A percentile compares a stretch with the other conserved stretches of the same genome.
These are phyloP conservation scores for Acanthamoeba royreba DNA, from an alignment of 208 protist genomes.

Conservation along the genomic window DNA sequence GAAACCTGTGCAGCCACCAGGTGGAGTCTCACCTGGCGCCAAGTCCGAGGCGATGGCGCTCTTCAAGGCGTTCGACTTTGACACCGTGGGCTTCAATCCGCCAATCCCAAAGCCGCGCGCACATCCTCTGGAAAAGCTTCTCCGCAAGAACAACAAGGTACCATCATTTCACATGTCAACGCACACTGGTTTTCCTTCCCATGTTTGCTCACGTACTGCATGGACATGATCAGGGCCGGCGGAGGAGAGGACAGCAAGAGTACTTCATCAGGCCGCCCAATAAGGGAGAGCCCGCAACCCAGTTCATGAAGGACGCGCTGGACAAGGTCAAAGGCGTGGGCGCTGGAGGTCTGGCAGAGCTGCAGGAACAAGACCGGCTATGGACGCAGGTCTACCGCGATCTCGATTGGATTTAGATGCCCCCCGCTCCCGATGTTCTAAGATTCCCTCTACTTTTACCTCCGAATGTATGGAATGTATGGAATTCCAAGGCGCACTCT, in stretches of 20 bases:
- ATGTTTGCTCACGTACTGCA: too few species aligned
- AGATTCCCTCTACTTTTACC: too few species aligned
- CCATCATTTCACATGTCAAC: neutral
- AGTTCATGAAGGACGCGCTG: neutral
- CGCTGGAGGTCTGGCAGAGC: neutral
- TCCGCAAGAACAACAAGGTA: constrained; percentile 42
- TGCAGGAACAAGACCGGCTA: neutral
- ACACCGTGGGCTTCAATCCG: constrained; percentile 57
- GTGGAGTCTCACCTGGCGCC: neutral
- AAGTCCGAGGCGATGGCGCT: constrained; percentile 31
- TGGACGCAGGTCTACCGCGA: constrained; percentile 11
- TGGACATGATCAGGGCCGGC: neutral
- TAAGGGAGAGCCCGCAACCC: neutral
- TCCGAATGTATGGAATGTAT: too few species aligned
- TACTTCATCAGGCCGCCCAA: neutral
- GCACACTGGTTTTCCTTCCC: neutral
- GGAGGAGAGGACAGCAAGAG: neutral
- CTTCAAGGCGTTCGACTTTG: constrained; percentile 41
- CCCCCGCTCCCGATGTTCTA: too few species aligned
- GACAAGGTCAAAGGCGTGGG: neutral
- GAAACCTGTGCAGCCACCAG: neutral
- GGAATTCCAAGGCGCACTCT: too few species aligned
- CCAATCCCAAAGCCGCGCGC: constrained; percentile 45
- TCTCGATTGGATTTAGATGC: neutral
- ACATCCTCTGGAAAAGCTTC: constrained; percentile 38